Base-by-base conservation (phyloP, 2,329 filamentous ascomycete genomes). In the Xylaria sp. region DNA sequence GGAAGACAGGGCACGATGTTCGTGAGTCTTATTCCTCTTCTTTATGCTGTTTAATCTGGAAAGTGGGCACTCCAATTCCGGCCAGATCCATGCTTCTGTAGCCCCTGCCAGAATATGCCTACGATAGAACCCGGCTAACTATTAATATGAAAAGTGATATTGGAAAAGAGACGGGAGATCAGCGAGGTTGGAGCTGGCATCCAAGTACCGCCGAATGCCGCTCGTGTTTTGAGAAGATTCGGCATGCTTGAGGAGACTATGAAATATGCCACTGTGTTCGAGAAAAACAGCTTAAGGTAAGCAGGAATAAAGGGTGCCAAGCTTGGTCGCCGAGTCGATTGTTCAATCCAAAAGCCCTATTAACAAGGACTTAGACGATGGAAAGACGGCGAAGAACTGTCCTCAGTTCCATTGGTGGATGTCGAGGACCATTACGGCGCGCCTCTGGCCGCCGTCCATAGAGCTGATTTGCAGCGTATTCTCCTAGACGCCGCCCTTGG, bases 101-200 rank as follows among this genome's bases (percentile, higher is more conserved):
- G 12, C 37, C 34, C 18, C 23, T 8, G 23, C 34, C n/a, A 23
- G 7, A 13, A 18, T 18, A 18, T 37, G n/a, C 1, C 15, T 4
- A 6, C 32, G 15, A 51, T 28, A 9, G n/a, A 25, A 20, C 20
- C 12, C 20, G 13, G 34, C 48, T 54, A 25, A 61, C 72, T 39
- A 76, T 77, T 13, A 34, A 62, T 20, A 32, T 34, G 13, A 37
- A 58, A 58, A 62, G 50, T 48, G 8, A 76, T 81, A 9, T 70
- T 81, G n/a, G 81, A 82, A 69, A 76, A 76, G 70, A 77, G 79
- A 12, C 57, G 71, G 4, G 68, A 74, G 7, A 73, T 83, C 0
- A 76, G 74, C 20, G 82, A 83, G 70, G 80, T 80, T 18, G 80
- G 81, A 12, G 80, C 80, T 5, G 81, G 80, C 1, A 80, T 82